Evolutionary conservation across 805 yeast genomes (phyloP), one percentile per base, ranked within the genome.

Genomic region (Zygosaccharomyces gambellarensis): DNA sequence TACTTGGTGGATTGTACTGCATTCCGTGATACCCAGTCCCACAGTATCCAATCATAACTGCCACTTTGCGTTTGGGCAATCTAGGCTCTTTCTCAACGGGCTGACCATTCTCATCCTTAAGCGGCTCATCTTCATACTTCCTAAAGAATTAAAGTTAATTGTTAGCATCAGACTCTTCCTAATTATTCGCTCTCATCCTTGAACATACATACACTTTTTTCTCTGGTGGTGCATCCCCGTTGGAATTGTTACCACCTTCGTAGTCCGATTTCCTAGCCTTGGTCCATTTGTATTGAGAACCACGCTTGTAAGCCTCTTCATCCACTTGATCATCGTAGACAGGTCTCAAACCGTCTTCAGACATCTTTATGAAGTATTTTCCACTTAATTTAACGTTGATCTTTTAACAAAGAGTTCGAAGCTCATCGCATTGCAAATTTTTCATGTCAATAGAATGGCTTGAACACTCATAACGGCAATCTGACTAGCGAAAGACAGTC

Each of bases 1-100:
- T 81, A 39, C 81, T 80, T 10, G 90, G 95, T 2, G 95, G 94
- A 63, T 90, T 90, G 55, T 85, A 72, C 67, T 92, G 98, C 95
- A 92, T 87, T 3, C 98, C 98, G 68, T 89, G 94, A 68, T 90
- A 92, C 0, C 97, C 97, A 0, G 96, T 82, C 27, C 98, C 98
- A 64, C 96, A 88, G 71, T 92, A 92, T 3, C 98, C 97, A 52
- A 92, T 75, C 80, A 88, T 75, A 59, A 87, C 80, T 0, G 96
- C 97, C 21, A 89, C 96, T 63, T 90, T 90, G 60, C 81, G 80
- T 75, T 92, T 92, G n/a, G 98, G 96, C 77, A 79, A 58, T 67
- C 90, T 76, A 31, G 67, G 67, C 54, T 81, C 87, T 49, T 73
- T 75, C 36, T 76, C 80, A 36, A 81, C 65, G 2, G 83, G 82